phyloP scores from a whole-genome alignment of 176 grass and related monocot species.

The Oryza glumipatula region DNA sequence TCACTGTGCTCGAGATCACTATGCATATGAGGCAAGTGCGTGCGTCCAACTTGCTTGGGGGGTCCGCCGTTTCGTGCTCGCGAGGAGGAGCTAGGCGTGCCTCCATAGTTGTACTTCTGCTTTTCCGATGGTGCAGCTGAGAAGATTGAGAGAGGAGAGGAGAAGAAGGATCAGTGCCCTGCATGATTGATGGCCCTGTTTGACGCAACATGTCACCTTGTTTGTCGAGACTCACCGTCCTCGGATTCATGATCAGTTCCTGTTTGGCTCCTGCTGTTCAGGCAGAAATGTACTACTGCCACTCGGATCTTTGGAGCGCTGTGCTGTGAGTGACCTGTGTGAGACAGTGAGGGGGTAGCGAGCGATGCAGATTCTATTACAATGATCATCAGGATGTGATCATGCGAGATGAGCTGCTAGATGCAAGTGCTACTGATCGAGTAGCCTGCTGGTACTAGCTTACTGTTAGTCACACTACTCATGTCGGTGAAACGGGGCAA shows the following conservation, averaged over 20 bases:
- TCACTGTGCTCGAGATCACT: constrained; percentile 20
- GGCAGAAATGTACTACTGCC: background rate
- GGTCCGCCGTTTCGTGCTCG: constrained; percentile 25
- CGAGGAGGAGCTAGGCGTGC: constrained; percentile 1
- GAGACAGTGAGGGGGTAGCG: background rate
- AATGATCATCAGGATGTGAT: background rate
- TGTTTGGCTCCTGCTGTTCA: background rate
- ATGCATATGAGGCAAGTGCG: constrained; percentile 16
- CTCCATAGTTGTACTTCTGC: constrained; percentile 13
- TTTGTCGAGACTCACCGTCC: constrained; percentile 20
- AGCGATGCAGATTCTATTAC: background rate
- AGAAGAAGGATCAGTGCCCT: constrained; percentile 29
- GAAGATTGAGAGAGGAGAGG: background rate
- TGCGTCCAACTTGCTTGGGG: constrained; percentile 25
- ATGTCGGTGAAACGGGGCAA: background rate
- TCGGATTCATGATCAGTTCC: constrained; percentile 29
- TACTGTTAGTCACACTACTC: background rate
- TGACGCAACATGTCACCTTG: constrained; percentile 32
- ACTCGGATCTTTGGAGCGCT: background rate
- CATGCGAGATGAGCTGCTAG: background rate
- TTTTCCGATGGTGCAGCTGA: background rate
- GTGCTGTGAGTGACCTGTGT: background rate
- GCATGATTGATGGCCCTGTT: constrained; percentile 32
- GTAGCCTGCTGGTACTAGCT: background rate
- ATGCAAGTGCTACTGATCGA: background rate